Conservation (phyloP, 2,329 filamentous ascomycete species). For the Fusarium nematophilum region DNA sequence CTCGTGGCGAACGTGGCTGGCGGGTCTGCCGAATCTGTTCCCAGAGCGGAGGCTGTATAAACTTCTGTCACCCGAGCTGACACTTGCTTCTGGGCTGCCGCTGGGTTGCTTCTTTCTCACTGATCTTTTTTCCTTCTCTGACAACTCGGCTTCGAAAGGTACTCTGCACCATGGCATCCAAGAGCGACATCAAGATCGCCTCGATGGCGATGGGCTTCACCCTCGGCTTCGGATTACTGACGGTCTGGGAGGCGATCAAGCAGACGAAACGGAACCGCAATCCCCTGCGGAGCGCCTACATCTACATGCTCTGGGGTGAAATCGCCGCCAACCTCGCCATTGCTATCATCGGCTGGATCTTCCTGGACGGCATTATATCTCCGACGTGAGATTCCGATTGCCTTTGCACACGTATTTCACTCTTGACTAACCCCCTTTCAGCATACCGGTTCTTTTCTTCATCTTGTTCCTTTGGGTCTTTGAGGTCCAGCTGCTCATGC, state of each 20-base stretch:
- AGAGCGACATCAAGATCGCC: constrained; percentile 44
- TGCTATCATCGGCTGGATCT: constrained; percentile 54
- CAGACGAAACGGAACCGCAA: constrained; percentile 54
- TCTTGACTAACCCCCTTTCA: constrained; percentile 14
- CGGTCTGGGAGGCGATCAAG: constrained; percentile 54
- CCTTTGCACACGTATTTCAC: neutral
- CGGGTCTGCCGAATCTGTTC: neutral
- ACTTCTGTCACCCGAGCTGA: no score
- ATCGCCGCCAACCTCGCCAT: constrained; percentile 53
- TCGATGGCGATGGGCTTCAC: constrained; percentile 49
- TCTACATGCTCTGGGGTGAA: constrained; percentile 61
- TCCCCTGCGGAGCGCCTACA: constrained; percentile 50
- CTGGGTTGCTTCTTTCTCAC: neutral
- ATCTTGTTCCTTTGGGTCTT: constrained; percentile 56
- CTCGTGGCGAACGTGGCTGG: neutral
- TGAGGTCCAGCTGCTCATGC: constrained; percentile 62
- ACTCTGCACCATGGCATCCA: constrained; percentile 26
- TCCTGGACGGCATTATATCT: constrained; percentile 50
- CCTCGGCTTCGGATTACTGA: constrained; percentile 56
- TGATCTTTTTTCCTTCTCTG: neutral
- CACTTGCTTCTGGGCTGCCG: no score
- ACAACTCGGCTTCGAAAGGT: neutral
- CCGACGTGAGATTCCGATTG: constrained; percentile 39
- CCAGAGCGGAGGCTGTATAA: no score
- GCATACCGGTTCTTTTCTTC: constrained; percentile 50